Base-by-base conservation (phyloP, 371 early-diverging fungal species). In the Circinella minor region DNA sequence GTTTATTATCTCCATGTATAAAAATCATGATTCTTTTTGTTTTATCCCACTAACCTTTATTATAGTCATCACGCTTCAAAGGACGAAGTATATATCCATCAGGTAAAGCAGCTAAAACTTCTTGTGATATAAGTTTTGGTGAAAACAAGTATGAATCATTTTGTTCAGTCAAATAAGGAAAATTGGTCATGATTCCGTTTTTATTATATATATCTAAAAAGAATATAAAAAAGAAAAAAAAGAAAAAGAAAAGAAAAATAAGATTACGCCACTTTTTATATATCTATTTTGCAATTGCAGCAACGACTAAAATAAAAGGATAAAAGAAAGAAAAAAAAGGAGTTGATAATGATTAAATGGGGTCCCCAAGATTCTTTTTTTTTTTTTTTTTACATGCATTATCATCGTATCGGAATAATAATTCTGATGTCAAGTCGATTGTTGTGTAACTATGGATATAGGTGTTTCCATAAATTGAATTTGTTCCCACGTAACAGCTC, bases 1-100 rank as follows among this genome's bases (percentile, higher is more conserved):
- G 51, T 51, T 51, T 51, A 51, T 15, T 36, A 39, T 66, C 34
- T 55, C 18, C 37, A 10, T 11, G 8, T 14, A 1, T 0, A 55
- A 1, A 55, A 20, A n/a, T 8, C 7, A 7, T 20, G 55, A 14
- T 36, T 55, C 55, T 27, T 20, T 14, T 37, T 54, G 8, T 15
- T 18, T 4, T 55, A 17, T 36, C 10, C 13, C 15, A 37, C 57
- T 64, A 43, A 65, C 89, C 89, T 59, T 78, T 78, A 64, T 88
- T 88, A 76, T 89, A 94, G 80, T 97, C 97, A 34, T 86, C 83
- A 38, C 86, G 70, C 66, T 84, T 85, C 27, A 97, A 85, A 1
- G 97, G 95, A 10, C 97, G 84, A 37, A 96, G 75, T 2, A 74
- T 70, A 77, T 92, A 94, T 48, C 92, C 93, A 13, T 78, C 78